phyloP scores from a whole-genome alignment of 2,329 filamentous ascomycete genomes.

The Ceratocystis cacaofunesta region DNA sequence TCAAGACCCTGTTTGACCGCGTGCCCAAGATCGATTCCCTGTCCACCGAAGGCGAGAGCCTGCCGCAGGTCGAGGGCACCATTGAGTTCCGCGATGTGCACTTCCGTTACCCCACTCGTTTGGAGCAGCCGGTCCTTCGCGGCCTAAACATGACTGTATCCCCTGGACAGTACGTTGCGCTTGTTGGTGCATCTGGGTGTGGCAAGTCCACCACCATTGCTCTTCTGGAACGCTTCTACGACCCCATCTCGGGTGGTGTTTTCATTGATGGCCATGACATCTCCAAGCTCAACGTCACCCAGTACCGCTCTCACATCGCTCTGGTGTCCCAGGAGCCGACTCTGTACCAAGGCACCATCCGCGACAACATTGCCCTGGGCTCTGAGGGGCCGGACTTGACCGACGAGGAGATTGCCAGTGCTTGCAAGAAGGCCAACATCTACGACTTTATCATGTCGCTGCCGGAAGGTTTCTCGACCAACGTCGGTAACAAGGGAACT shows the following conservation, averaged over 20 bases:
- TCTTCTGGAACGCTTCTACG: slow-evolving; percentile 86
- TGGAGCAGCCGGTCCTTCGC: slow-evolving; percentile 80
- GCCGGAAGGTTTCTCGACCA: slow-evolving; percentile 70
- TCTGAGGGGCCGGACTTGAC: slow-evolving; percentile 47
- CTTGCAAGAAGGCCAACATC: slow-evolving; percentile 81
- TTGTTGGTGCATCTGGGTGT: slow-evolving; percentile 88
- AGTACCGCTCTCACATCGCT: slow-evolving; percentile 70
- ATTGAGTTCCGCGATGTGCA: slow-evolving; percentile 88
- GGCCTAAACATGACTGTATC: slow-evolving; percentile 62
- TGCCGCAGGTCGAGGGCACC: slow-evolving; percentile 53
- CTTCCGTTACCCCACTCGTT: slow-evolving; percentile 84
- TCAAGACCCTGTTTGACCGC: slow-evolving; percentile 74
- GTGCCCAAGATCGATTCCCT: slow-evolving; percentile 71
- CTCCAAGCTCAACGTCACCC: slow-evolving; percentile 63
- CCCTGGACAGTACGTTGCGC: slow-evolving; percentile 69
- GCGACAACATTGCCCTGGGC: slow-evolving; percentile 78
- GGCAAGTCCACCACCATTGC: slow-evolving; percentile 91
- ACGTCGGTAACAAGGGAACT: slow-evolving; percentile 75
- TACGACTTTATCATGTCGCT: slow-evolving; percentile 81
- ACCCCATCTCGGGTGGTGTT: slow-evolving; percentile 65
- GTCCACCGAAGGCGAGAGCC: slow-evolving; percentile 50
- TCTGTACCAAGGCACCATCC: slow-evolving; percentile 81
- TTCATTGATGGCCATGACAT: slow-evolving; percentile 76
- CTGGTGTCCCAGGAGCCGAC: slow-evolving; percentile 92
- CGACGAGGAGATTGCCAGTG: slow-evolving; percentile 59